Conservation (phyloP, 2,329 filamentous ascomycete species). For the Aspergillus fumigatus region DNA sequence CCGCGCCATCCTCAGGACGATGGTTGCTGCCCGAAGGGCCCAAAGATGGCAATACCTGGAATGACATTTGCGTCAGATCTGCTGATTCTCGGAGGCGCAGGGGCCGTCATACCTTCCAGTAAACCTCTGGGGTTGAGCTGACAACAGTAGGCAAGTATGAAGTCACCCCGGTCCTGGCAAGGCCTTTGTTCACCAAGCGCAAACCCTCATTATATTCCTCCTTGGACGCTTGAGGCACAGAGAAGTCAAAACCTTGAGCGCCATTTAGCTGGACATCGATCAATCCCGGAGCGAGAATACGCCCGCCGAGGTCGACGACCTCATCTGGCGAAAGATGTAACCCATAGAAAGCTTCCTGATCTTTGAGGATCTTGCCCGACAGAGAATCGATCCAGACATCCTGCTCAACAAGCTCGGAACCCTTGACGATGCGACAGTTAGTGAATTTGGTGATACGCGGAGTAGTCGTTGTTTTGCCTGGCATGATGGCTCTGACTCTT, state of each 20-base stretch:
- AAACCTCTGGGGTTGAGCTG: slow-evolving; percentile 74
- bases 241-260: slow-evolving; percentile 90
- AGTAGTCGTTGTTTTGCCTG: slow-evolving; percentile 29
- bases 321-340: slow-evolving; percentile 57
- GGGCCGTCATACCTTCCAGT: slow-evolving; percentile 58
- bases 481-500: slow-evolving; percentile 20
- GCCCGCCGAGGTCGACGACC: slow-evolving; percentile 73
- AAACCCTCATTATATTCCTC: slow-evolving; percentile 69
- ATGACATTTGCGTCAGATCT: neutral
- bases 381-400: slow-evolving; percentile 86
- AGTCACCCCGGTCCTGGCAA: slow-evolving; percentile 78
- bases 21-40: slow-evolving; percentile 63
- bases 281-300: slow-evolving; percentile 78
- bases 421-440: slow-evolving; percentile 74
- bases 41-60: slow-evolving; percentile 65
- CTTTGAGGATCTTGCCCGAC: slow-evolving; percentile 76
- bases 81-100: neutral
- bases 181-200: slow-evolving; percentile 62
- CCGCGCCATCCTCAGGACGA: slow-evolving; percentile 63
- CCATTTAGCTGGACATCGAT: slow-evolving; percentile 93
- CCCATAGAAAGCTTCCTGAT: slow-evolving; percentile 54
- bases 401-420: slow-evolving; percentile 62
- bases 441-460: slow-evolving; percentile 75
- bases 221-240: slow-evolving; percentile 63
- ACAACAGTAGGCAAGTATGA: slow-evolving; percentile 76